A percentile compares a stretch with the other conserved stretches of the same genome.
Conservation (phyloP, 1,284 basidiomycete species). For the Heterobasidion irregulare region DNA sequence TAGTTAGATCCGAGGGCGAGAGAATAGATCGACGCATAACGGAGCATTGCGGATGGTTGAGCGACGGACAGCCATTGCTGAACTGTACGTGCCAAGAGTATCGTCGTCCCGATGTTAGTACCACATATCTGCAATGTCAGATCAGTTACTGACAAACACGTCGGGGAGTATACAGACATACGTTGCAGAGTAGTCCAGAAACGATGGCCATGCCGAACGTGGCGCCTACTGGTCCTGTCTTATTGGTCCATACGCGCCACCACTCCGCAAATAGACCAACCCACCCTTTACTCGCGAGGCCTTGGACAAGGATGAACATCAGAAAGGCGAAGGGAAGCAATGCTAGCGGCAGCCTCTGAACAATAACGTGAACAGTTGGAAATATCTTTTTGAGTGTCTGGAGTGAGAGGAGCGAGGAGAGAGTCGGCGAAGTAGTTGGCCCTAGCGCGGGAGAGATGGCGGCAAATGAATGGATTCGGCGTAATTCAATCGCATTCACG, state of each 20-base stretch:
- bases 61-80: conserved; percentile 26
- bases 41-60: conserved; percentile 19
- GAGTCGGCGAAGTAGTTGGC: background rate
- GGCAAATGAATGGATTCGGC: background rate
- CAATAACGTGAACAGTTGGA: conserved; percentile 68
- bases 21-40: conserved; percentile 38
- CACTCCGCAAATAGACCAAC: conserved; percentile 79
- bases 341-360: conserved; percentile 69
- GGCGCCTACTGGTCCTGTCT: conserved; percentile 33
- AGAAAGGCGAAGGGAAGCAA: conserved; percentile 91
- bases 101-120: conserved; percentile 95
- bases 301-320: conserved; percentile 93
- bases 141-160: background rate
- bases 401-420: conserved; percentile 11
- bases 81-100: conserved; percentile 69
- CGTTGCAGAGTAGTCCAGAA: conserved; percentile 77
- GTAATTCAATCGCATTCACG: background rate
- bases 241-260: conserved; percentile 43
- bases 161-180: conserved; percentile 22
- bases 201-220: conserved; percentile 38
- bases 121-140: conserved; percentile 50
- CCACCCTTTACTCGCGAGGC: conserved; percentile 83
- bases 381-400: conserved; percentile 32
- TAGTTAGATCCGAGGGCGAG: conserved; percentile 85
- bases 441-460: background rate